Conservation (phyloP, 164 flowering plant genomes). For the Cinnamomum micranthum region DNA sequence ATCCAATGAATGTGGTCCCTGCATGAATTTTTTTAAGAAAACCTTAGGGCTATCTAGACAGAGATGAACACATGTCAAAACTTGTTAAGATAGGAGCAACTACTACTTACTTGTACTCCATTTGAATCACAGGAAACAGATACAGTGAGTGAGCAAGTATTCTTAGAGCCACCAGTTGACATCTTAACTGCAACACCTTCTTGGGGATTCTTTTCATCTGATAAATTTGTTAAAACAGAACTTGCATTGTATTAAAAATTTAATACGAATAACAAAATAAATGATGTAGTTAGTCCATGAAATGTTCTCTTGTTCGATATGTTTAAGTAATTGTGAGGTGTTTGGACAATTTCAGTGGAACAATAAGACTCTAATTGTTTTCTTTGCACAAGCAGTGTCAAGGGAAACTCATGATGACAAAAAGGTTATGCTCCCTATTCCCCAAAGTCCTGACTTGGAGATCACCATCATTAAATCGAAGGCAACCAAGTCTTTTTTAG, state of each 20-base stretch:
- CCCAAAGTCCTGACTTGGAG: too few species aligned
- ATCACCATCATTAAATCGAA: too few species aligned
- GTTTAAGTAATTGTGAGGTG: too few species aligned
- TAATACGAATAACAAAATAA: background rate
- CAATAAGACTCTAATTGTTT: too few species aligned
- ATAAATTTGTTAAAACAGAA: conserved; percentile 3
- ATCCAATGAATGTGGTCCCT: conserved; percentile 69
- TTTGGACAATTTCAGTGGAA: too few species aligned
- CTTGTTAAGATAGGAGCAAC: conserved; percentile 1
- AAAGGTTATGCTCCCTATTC: too few species aligned
- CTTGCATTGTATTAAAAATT: background rate
- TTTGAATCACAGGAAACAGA: conserved; percentile 62
- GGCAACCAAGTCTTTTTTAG: too few species aligned
- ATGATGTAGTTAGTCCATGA: background rate
- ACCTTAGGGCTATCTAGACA: background rate
- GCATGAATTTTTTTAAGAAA: conserved; percentile 11
- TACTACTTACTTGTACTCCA: conserved; percentile 45
- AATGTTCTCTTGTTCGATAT: background rate
- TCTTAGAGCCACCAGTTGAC: conserved; percentile 28
- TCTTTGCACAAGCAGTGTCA: too few species aligned
- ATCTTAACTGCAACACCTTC: conserved; percentile 66
- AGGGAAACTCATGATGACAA: too few species aligned
- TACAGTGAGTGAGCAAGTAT: conserved; percentile 75
- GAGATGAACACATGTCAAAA: background rate
- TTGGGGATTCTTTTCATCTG: conserved; percentile 61